A percentile compares a stretch with the other conserved stretches of the same genome.
Conservation (phyloP, 2,329 filamentous ascomycete genomes). For the Aspergillus puulaauensis region DNA sequence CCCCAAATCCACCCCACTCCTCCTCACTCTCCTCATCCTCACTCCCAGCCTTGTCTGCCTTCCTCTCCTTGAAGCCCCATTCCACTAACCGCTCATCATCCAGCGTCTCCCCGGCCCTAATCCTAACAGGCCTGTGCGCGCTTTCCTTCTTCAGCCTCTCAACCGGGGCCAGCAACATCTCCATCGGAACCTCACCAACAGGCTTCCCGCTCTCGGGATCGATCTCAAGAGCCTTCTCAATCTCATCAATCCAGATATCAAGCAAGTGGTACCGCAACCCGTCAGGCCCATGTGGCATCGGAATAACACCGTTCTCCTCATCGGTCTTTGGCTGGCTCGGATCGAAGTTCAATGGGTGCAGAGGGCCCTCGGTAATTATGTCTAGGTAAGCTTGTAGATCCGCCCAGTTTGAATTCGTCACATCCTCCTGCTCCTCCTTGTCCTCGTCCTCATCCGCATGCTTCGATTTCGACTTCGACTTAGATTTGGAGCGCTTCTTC, state of each 20-base stretch:
- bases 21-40: constrained; percentile 50
- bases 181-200: constrained; percentile 38
- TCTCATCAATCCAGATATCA: constrained; percentile 89
- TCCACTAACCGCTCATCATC: constrained; percentile 71
- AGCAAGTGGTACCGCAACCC: constrained; percentile 83
- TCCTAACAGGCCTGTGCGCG: constrained; percentile 70
- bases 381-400: constrained; percentile 39
- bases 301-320: constrained; percentile 28
- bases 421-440: constrained; percentile 15
- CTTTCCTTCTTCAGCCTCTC: constrained; percentile 50
- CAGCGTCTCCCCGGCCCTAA: constrained; percentile 67
- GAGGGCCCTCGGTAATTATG: constrained; percentile 41
- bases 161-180: constrained; percentile 45
- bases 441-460: constrained; percentile 21
- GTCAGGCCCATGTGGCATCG: constrained; percentile 66
- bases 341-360: constrained; percentile 42
- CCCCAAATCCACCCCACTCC: constrained; percentile 69
- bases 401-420: constrained; percentile 21
- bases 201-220: constrained; percentile 38
- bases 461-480: constrained; percentile 25
- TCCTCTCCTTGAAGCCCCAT: constrained; percentile 49
- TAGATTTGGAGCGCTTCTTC: constrained; percentile 25
- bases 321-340: constrained; percentile 27
- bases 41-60: constrained; percentile 29
- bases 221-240: constrained; percentile 66